A percentile compares a stretch with the other conserved stretches of the same genome.
Conservation (phyloP, 2,329 filamentous ascomycete genomes). For the Aspergillus pseudotamarii region DNA sequence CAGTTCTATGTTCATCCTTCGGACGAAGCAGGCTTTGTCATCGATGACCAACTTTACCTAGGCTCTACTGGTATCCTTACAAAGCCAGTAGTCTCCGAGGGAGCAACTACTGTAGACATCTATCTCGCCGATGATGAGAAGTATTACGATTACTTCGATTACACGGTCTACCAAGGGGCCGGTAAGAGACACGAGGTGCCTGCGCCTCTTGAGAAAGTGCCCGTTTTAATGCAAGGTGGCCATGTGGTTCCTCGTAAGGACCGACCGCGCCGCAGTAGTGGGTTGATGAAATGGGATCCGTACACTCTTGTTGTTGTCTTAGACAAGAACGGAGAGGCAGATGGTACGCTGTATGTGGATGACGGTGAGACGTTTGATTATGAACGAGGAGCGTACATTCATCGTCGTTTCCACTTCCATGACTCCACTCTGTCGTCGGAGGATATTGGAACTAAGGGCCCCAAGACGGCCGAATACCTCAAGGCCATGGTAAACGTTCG, state of each 20-base stretch:
- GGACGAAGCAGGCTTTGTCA: slow-evolving; percentile 81
- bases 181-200: slow-evolving; percentile 70
- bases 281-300: slow-evolving; percentile 90
- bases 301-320: slow-evolving; percentile 86
- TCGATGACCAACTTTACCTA: slow-evolving; percentile 93
- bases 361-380: slow-evolving; percentile 94
- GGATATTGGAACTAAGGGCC: slow-evolving; percentile 64
- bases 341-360: slow-evolving; percentile 85
- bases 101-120: slow-evolving; percentile 71
- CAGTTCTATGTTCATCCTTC: slow-evolving; percentile 90
- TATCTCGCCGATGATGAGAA: slow-evolving; percentile 87
- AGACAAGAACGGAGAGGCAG: slow-evolving; percentile 68
- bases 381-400: slow-evolving; percentile 81
- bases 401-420: slow-evolving; percentile 73
- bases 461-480: slow-evolving; percentile 72
- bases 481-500: slow-evolving; percentile 76
- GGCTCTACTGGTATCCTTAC: slow-evolving; percentile 86
- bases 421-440: slow-evolving; percentile 66
- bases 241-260: slow-evolving; percentile 92
- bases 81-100: slow-evolving; percentile 84
- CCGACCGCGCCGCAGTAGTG: slow-evolving; percentile 78
- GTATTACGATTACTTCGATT: slow-evolving; percentile 96
- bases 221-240: slow-evolving; percentile 88
- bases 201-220: slow-evolving; percentile 83
- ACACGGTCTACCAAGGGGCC: slow-evolving; percentile 71